Conservation (phyloP, 2,329 filamentous ascomycete genomes). For the Alternaria longipes region DNA sequence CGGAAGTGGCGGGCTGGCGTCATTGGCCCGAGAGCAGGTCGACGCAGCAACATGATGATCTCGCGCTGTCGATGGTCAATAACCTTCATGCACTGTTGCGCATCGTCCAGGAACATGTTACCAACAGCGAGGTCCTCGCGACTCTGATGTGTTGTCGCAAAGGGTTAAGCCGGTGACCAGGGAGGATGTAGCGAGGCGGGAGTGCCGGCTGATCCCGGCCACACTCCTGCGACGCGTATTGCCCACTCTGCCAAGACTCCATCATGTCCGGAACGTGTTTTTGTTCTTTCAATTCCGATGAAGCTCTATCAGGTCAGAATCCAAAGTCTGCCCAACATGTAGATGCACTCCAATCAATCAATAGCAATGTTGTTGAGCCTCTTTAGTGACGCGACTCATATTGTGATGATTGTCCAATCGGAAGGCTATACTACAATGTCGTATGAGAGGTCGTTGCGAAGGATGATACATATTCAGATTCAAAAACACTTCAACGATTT, state of each 20-base stretch:
- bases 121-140: not conserved
- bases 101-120: not conserved
- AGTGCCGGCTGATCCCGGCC: not conserved
- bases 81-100: not conserved
- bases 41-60: slow-evolving; percentile 5
- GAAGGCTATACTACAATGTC: not conserved
- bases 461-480: too few species aligned
- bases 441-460: not conserved
- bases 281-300: not conserved
- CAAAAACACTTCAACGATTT: too few species aligned
- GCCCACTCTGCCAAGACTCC: not conserved
- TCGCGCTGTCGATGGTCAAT: not conserved
- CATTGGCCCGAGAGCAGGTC: slow-evolving; percentile 6
- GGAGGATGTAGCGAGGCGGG: slow-evolving; percentile 1
- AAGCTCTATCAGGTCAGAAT: not conserved
- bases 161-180: not conserved
- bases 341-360: fast-evolving
- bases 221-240: not conserved
- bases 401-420: not conserved
- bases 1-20: slow-evolving; percentile 19
- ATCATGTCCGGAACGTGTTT: not conserved
- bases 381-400: not conserved
- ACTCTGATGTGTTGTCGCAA: not conserved
- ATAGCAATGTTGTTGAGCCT: not conserved
- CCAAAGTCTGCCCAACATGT: not conserved